These are phyloP conservation scores for Favolaschia claudopus DNA, from an alignment of 768 basidiomycete species.

Conservation along the genomic window DNA sequence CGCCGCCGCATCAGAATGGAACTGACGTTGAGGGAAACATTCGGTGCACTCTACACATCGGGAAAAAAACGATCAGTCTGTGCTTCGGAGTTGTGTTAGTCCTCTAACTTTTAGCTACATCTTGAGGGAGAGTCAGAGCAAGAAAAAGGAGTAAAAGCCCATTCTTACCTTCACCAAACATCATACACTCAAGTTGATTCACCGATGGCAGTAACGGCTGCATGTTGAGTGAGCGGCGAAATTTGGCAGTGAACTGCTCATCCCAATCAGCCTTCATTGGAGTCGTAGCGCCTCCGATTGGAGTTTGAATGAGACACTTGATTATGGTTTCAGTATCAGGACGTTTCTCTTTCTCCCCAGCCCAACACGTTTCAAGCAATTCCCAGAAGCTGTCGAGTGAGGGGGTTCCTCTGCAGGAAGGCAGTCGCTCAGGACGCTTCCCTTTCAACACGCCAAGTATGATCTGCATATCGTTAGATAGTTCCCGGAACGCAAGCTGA, in stretches of 20 bases:
- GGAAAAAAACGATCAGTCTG: no score
- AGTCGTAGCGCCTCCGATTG: slow-evolving; percentile 12
- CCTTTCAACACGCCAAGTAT: slow-evolving; percentile 4
- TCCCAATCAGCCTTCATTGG: slow-evolving; percentile 13
- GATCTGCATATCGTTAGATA: slow-evolving; percentile 7
- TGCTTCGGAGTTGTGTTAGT: no score
- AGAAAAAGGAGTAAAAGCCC: no score
- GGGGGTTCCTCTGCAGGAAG: not conserved
- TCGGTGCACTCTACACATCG: no score
- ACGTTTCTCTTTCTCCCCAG: not conserved
- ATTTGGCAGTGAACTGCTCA: slow-evolving; percentile 6
- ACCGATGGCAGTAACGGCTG: slow-evolving; percentile 1
- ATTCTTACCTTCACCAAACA: no score
- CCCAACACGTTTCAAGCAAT: slow-evolving; percentile 9
- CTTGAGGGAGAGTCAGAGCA: no score
- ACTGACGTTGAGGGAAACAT: no score
- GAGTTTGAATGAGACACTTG: not conserved
- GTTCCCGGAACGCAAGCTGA: slow-evolving; percentile 7
- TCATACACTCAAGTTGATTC: not conserved
- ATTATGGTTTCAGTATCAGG: slow-evolving; percentile 2
- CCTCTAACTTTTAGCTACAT: no score
- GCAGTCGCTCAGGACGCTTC: not conserved
- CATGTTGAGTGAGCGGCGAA: not conserved
- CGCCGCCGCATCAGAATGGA: no score
- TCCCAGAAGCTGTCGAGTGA: slow-evolving; percentile 6